Percentiles rank a stretch among this genome's conserved stretches.
phyloP scores from a whole-genome alignment of 495 filamentous ascomycete species.

The Lophiotrema nucula region DNA sequence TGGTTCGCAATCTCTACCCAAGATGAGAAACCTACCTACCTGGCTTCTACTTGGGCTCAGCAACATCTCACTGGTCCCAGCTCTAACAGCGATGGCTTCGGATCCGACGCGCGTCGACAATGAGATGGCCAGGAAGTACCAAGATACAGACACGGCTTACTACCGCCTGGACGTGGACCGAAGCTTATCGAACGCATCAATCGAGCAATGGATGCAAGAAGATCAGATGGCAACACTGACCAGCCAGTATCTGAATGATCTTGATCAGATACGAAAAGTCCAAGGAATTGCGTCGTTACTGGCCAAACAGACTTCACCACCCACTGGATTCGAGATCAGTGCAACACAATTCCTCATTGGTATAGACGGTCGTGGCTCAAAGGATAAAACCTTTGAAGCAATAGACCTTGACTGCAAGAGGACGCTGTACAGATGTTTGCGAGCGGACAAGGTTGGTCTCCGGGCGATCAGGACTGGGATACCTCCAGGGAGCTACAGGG shows the following conservation, averaged over 20 bases:
- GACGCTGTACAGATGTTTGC: slow-evolving; percentile 31
- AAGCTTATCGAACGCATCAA: slow-evolving; percentile 33
- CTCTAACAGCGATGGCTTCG: slow-evolving; percentile 37
- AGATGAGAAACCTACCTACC: slow-evolving; percentile 32
- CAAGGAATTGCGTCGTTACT: slow-evolving; percentile 30
- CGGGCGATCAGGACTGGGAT: slow-evolving; percentile 35
- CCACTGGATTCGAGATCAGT: slow-evolving; percentile 33
- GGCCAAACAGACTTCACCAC: slow-evolving; percentile 30
- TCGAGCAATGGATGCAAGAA: slow-evolving; percentile 40
- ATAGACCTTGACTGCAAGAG: slow-evolving; percentile 39
- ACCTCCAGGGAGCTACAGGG: slow-evolving; percentile 35
- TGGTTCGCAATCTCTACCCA: slow-evolving; percentile 39
- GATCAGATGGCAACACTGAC: slow-evolving; percentile 39
- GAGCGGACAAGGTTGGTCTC: slow-evolving; percentile 32
- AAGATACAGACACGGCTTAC: slow-evolving; percentile 30
- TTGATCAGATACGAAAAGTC: slow-evolving; percentile 29
- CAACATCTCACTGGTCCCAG: slow-evolving; percentile 35
- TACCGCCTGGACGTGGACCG: slow-evolving; percentile 39
- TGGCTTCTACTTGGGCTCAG: slow-evolving; percentile 38
- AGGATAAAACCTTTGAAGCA: slow-evolving; percentile 23
- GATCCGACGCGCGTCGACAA: slow-evolving; percentile 37
- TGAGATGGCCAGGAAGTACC: slow-evolving; percentile 40
- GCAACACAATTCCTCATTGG: slow-evolving; percentile 31
- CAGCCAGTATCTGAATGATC: slow-evolving; percentile 38
- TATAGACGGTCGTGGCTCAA: slow-evolving; percentile 26